A percentile compares a stretch with the other conserved stretches of the same genome.
These are phyloP conservation scores for Blastocystis sp. DNA, from an alignment of 352 stramenopile genomes.

Conservation along the genomic window DNA sequence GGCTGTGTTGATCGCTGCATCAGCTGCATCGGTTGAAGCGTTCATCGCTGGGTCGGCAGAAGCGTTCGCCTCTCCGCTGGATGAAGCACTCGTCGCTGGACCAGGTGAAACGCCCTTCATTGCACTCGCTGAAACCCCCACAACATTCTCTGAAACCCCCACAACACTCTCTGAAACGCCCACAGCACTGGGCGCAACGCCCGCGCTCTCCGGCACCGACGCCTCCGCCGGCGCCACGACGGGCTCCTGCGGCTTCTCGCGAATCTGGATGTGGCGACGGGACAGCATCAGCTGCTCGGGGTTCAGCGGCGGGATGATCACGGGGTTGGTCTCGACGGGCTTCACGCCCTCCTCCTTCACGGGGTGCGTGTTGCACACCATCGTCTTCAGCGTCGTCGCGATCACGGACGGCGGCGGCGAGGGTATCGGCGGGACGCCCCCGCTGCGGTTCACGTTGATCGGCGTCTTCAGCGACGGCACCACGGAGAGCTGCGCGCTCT, in stretches of 20 bases:
- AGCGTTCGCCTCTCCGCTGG: no score
- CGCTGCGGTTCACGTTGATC: not conserved
- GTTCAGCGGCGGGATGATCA: slow-evolving; percentile 33
- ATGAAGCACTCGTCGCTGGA: no score
- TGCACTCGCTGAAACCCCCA: no score
- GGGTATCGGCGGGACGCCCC: slow-evolving; percentile 26
- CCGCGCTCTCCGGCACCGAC: not conserved
- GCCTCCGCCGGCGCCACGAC: no score
- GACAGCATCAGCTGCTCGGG: slow-evolving; percentile 17
- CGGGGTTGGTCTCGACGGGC: not conserved
- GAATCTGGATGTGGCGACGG: not conserved
- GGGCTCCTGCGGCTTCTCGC: not conserved
- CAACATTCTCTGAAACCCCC: no score
- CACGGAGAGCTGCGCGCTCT: no score
- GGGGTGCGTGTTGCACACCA: not conserved
- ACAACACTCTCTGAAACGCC: no score
- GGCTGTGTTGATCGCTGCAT: no score
- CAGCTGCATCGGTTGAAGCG: no score
- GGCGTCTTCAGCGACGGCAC: not conserved
- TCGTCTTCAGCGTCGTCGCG: not conserved
- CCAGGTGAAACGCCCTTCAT: no score
- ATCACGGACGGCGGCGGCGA: not conserved
- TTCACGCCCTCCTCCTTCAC: not conserved
- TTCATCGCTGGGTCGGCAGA: no score
- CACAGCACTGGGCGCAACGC: no score